Base-by-base conservation (phyloP, 371 early-diverging fungal species). In the Saksenaea vasiformis region DNA sequence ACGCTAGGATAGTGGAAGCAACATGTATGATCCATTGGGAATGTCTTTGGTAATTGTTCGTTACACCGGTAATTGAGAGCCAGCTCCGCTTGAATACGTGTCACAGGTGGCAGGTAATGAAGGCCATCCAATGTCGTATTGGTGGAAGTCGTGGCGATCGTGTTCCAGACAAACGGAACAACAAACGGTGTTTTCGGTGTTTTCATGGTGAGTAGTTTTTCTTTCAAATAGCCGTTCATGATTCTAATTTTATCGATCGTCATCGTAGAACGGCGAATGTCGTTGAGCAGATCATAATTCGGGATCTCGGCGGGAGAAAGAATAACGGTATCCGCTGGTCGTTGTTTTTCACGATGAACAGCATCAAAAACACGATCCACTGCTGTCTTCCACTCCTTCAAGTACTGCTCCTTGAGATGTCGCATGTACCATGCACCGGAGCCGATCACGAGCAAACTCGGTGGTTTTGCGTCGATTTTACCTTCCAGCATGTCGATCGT, bases 41-140 rank as follows among this genome's bases (percentile, higher is more conserved):
- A 69, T 3, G 56, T 53, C 39, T 82, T 84, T 10, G 78, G 72
- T 0, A 85, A 44, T 17, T 68, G 70, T 47, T 79, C 69, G 61
- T 90, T 90, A 69, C 92, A 90, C 38, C 83, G 68, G 55, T 70
- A 83, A 68, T 91, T 91, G 38, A 90, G 78, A 9, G 86, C 73
- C 56, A 91, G 51, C 34, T 80, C 76, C 13, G 84, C 75, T 59
- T 87, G 85, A 9, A 70, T 72, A 2, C 63, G 58, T 47, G 85
- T 80, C 15, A 90, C 69, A 17, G 56, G 54, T 3, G 69, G 61
- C 7, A 69, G 69, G 67, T 81, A 90, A 62, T 89, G 89, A 47
- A 91, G 74, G 0, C 91, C 91, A 65, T 91, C 91, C 1, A 60
- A 56, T 5, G 91, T 87, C 43, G 67, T 62, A 14, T 58, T 68